A percentile compares a stretch with the other conserved stretches of the same genome.
phyloP scores from a whole-genome alignment of 1,284 basidiomycete species.

The Xerocomus amazonicus region DNA sequence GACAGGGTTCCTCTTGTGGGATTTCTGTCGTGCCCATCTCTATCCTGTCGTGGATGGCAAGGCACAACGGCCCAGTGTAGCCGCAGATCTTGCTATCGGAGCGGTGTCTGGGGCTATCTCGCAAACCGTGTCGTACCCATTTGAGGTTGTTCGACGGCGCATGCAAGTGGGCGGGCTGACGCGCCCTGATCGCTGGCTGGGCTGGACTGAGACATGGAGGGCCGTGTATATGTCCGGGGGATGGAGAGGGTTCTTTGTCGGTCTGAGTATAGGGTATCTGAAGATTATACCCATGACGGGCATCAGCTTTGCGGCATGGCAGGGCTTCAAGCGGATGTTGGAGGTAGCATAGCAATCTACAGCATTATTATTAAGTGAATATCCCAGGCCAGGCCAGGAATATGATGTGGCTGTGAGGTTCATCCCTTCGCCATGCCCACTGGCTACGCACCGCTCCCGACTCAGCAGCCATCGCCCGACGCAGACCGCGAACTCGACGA shows the following conservation, averaged over 20 bases:
- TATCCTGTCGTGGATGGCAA: constrained; percentile 43
- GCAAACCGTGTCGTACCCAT: constrained; percentile 94
- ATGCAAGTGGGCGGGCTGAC: constrained; percentile 96
- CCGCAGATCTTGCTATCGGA: constrained; percentile 74
- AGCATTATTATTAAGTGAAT: too few species aligned
- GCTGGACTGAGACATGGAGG: constrained; percentile 74
- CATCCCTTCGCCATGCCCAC: constrained; percentile 35
- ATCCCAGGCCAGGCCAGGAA: not conserved
- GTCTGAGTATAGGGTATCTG: constrained; percentile 89
- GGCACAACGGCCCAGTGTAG: constrained; percentile 40
- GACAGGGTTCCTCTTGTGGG: constrained; percentile 93
- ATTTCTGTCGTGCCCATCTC: constrained; percentile 70
- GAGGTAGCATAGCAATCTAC: constrained; percentile 28
- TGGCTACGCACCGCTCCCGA: constrained; percentile 51
- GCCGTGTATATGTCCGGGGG: constrained; percentile 70
- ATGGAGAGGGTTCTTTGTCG: constrained; percentile 91
- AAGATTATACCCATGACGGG: constrained; percentile 98
- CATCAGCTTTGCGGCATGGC: constrained; percentile 77
- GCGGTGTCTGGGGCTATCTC: constrained; percentile 87
- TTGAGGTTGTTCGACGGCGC: constrained; percentile 89
- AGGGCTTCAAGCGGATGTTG: constrained; percentile 62
- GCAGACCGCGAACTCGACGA: constrained; percentile 62
- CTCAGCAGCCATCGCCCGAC: constrained; percentile 43
- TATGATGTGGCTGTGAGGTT: not conserved
- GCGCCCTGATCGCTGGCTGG: constrained; percentile 72